Evolutionary conservation across 306 rosid genomes (phyloP).

Genomic region (Carpinus fangiana): DNA sequence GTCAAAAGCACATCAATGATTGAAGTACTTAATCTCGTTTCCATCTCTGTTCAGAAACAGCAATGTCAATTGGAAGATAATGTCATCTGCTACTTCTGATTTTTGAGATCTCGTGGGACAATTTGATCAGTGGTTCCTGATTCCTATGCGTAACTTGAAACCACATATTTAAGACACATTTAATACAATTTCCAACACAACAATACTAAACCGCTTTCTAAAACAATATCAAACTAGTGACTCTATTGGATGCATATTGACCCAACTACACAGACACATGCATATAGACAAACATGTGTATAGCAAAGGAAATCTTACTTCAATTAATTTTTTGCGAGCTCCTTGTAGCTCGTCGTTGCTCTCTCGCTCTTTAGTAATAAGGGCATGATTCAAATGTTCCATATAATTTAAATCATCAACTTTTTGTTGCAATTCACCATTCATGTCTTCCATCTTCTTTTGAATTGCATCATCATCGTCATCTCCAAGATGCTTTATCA

Average conservation of each 20-base stretch:
- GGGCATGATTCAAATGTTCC: slow-evolving; percentile 56
- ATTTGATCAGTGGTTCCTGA: neutral
- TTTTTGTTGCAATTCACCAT: slow-evolving; percentile 54
- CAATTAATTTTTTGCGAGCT: slow-evolving; percentile 77
- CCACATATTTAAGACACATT: no score
- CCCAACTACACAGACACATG: neutral
- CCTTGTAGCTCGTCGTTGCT: slow-evolving; percentile 91
- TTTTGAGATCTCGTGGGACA: neutral
- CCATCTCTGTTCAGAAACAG: neutral
- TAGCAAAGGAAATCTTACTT: slow-evolving; percentile 36
- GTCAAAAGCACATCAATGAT: neutral
- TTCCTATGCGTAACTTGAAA: neutral
- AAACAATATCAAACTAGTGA: neutral
- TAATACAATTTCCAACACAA: no score
- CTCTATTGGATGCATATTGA: neutral
- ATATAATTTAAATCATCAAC: slow-evolving; percentile 46
- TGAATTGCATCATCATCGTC: slow-evolving; percentile 80
- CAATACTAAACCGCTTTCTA: neutral
- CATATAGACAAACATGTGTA: neutral
- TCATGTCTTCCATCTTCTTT: slow-evolving; percentile 78
- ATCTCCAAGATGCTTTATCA: slow-evolving; percentile 92
- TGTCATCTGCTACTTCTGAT: neutral
- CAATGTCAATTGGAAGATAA: neutral
- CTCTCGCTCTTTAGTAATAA: slow-evolving; percentile 75
- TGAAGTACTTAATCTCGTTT: neutral